Evolutionary conservation across 345 rosid species (phyloP).

Genomic region (Tarenaya hassleriana): DNA sequence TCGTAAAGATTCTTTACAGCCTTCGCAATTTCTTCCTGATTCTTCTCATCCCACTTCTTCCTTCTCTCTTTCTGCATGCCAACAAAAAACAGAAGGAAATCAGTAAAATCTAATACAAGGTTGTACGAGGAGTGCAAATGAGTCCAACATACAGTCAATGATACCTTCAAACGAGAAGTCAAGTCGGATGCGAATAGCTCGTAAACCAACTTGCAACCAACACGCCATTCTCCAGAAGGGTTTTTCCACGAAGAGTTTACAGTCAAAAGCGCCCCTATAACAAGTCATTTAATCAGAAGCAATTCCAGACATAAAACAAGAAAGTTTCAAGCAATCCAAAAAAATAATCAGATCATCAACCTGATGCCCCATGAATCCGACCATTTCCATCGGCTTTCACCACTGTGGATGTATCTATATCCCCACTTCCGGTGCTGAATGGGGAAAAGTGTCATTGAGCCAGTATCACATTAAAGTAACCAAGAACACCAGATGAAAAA

Average conservation of each 20-base stretch:
- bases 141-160: constrained; percentile 1
- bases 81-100: constrained; percentile 1
- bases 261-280: constrained; percentile 55
- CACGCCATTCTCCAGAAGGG: constrained; percentile 91
- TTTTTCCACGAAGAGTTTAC: constrained; percentile 88
- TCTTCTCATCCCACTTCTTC: constrained; percentile 85
- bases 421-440: no score
- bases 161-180: constrained; percentile 83
- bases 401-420: no score
- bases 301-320: no score
- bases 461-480: no score
- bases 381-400: no score
- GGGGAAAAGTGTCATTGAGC: no score
- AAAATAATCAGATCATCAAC: constrained; percentile 33
- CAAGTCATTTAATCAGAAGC: constrained; percentile 9
- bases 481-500: no score
- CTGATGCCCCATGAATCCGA: constrained; percentile 86
- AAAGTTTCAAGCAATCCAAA: not conserved
- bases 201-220: no score
- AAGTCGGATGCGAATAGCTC: constrained; percentile 64
- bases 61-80: constrained; percentile 60
- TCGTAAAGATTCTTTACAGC: constrained; percentile 67
- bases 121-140: constrained; percentile 7
- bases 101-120: not conserved
- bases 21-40: constrained; percentile 76